Base-by-base conservation (phyloP, 2,329 filamentous ascomycete genomes). In the Rachicladosporium sp. region DNA sequence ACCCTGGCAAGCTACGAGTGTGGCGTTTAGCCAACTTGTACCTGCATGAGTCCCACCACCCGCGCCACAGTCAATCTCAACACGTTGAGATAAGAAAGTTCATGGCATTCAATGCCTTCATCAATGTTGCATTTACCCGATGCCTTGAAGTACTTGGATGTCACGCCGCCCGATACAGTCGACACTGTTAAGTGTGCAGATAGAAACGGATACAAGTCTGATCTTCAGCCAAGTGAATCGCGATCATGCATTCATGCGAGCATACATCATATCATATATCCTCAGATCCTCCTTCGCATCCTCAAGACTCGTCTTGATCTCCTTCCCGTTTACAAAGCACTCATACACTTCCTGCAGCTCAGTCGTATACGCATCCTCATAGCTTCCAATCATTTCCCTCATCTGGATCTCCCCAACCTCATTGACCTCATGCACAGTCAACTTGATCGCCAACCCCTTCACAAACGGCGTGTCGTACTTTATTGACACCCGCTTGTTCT, bases 381-480 rank as follows among this genome's bases (percentile, higher is more conserved):
- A 76, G 0, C 67, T 68, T 29, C 57, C 61, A 23, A 64, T 51
- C 3, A 71, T 51, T 1, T 10, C 42, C 31, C 46, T 44, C 7
- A 47, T 49, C 41, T 49, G 38, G 5, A 48, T 46, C 13, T 54
- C 58, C 0, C 57, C 63, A 8, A 62, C 37, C 7, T 50, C 56
- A 4, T 60, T 58, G 33, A 59, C 53, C 45, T 76, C 70, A 4
- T 61, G 50, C 6, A 75, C 56, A 0, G 54, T 56, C 39, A 76
- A 64, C 4, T 60, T 67, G 15, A 73, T 68, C 0, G 69, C 68
- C 1, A 75, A 54, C 0, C 67, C 72, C 46, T 73, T 74, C n/a
- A 76, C 61, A 41, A 70, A 76, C 0, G 74, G 75, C 0, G 71
- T 70, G 41, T 79, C 71, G 45, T 71, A 76, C 29, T 69, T 51